Percentiles rank a stretch among this genome's conserved stretches.
Evolutionary conservation across 2,329 filamentous ascomycete genomes (phyloP).

Genomic region (Ophiostoma sp.): DNA sequence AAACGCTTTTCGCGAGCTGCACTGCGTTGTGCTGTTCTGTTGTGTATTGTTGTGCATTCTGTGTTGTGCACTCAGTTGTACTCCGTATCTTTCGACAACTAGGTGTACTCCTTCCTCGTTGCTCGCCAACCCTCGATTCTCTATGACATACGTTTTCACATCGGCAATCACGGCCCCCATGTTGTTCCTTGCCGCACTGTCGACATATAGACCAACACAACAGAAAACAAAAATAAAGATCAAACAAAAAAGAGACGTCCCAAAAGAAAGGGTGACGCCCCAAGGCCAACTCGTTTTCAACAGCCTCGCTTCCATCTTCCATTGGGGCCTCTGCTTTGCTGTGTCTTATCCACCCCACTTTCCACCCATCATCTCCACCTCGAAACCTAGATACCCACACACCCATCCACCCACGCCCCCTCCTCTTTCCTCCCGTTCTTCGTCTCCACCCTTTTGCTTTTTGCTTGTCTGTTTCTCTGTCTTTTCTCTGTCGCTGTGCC

Average conservation of each 20-base stretch:
- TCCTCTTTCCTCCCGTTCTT: background rate
- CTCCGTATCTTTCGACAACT: background rate
- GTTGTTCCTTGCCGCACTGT: background rate
- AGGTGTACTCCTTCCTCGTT: too few species aligned
- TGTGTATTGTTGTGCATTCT: background rate
- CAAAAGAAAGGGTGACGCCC: background rate
- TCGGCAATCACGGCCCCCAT: background rate
- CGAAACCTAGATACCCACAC: background rate
- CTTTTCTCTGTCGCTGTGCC: background rate
- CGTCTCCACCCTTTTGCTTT: background rate
- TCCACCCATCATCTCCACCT: background rate
- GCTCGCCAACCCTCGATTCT: background rate
- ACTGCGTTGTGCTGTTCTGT: background rate
- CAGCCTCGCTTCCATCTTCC: slow-evolving; percentile 12
- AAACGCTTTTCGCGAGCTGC: background rate
- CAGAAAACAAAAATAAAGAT: background rate
- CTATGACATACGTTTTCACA: background rate
- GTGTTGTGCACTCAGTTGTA: too few species aligned
- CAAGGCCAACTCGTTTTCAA: background rate
- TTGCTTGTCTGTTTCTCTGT: background rate
- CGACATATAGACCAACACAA: background rate
- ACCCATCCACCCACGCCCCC: background rate
- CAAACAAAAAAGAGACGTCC: background rate
- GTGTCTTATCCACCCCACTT: slow-evolving; percentile 6
- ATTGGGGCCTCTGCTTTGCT: background rate